phyloP scores from a whole-genome alignment of 2,329 filamentous ascomycete genomes.

The Aspergillus cejpii region DNA sequence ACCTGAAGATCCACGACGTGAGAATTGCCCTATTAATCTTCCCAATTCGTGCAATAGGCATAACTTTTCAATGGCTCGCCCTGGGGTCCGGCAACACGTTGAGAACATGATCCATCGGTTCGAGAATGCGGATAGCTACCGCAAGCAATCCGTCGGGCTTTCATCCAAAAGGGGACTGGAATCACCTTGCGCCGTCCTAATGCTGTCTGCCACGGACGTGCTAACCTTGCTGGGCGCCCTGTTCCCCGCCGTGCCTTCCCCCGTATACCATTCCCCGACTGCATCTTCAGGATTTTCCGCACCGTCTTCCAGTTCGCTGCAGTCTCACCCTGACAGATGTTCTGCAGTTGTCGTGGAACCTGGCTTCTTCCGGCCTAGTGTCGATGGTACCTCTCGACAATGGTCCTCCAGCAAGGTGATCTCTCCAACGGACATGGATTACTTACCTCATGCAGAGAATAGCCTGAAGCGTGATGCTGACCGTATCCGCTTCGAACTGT shows the following conservation, averaged over 20 bases:
- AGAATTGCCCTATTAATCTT: not conserved
- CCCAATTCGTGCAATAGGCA: conserved; percentile 20
- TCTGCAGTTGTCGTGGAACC: conserved; percentile 22
- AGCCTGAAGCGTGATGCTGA: conserved; percentile 31
- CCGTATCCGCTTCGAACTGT: conserved; percentile 38
- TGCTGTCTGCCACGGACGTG: conserved; percentile 72
- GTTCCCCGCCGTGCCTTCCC: conserved; percentile 51
- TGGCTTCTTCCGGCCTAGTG: conserved; percentile 29
- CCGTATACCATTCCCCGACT: conserved; percentile 25
- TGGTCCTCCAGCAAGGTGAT: conserved; percentile 23
- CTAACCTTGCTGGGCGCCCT: conserved; percentile 74
- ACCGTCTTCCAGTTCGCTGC: conserved; percentile 16
- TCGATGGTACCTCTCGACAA: conserved; percentile 22
- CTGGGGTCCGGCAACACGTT: conserved; percentile 30
- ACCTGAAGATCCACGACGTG: not conserved
- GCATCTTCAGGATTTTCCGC: conserved; percentile 22
- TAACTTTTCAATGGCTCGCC: conserved; percentile 33
- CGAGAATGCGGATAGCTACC: conserved; percentile 7
- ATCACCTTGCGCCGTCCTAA: conserved; percentile 56
- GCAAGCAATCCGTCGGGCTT: conserved; percentile 22
- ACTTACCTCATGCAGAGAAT: conserved; percentile 22
- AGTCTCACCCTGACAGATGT: conserved; percentile 18
- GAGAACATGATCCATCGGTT: conserved; percentile 36
- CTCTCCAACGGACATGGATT: conserved; percentile 29
- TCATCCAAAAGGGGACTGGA: conserved; percentile 45